Evolutionary conservation across 2,329 filamentous ascomycete species (phyloP), one percentile per base, ranked within the genome.

Genomic region (Metarhizium robertsii): DNA sequence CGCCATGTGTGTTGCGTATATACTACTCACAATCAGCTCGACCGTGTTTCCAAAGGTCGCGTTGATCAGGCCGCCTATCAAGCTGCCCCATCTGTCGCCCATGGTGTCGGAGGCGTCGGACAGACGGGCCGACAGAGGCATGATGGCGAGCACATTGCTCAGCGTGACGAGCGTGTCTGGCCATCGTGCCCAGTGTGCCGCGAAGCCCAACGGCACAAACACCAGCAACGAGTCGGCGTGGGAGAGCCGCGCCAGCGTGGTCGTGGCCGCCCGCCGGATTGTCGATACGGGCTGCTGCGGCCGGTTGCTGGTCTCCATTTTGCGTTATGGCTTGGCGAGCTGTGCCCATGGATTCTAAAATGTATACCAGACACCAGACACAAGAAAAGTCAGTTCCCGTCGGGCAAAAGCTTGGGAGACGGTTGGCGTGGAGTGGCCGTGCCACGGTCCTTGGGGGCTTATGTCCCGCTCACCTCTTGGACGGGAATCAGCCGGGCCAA

Each of bases 41-140:
- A 60, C 58, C 1, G 56, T 58, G 25, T 60, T 60, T 18, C 58
- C 58, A 6, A 60, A 55, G n/a, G 56, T 56, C n/a, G 58, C 58
- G 52, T 60, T 60, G 13, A 60, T 56, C 49, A 60, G 38, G 2
- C 58, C 58, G 16, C 56, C 58, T 6, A 58, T 32, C 42, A 60
- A 8, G 16, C 42, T 50, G 4, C 58, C 58, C 56, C 56, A 58
- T 48, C 58, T 47, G 6, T 58, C 50, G 30, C 58, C 55, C 13
- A 60, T 50, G 18, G 52, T 55, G 36, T 58, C 58, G 2, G 58
- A 58, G 20, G 58, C 58, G 53, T 49, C 56, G 8, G 58, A 60
- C 10, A 60, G 49, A 42, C 54, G 54, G 13, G 53, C 56, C 3
- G 58, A 60, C 16, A 60, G 54, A 14, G 58, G 58, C 16, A 60